A percentile compares a stretch with the other conserved stretches of the same genome.
These are phyloP conservation scores for Tarenaya hassleriana DNA, from an alignment of 345 rosid species.

Conservation along the genomic window DNA sequence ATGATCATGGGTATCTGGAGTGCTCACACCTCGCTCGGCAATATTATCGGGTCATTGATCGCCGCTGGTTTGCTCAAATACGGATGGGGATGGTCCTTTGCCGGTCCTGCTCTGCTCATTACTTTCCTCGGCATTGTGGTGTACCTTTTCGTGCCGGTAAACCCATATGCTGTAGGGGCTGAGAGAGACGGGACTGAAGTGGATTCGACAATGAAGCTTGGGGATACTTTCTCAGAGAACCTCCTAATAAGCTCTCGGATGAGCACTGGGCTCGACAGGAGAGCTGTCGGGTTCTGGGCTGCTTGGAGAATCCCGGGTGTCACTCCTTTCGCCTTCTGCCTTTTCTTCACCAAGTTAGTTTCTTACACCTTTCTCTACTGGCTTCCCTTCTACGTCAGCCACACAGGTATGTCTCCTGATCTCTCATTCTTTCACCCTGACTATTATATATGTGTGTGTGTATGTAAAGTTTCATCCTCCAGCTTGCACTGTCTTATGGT, in stretches of 20 bases:
- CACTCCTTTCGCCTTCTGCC: slow-evolving; percentile 88
- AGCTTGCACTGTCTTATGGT: too few species aligned
- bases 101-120: slow-evolving; percentile 67
- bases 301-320: slow-evolving; percentile 98
- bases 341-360: slow-evolving; percentile 89
- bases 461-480: too few species aligned
- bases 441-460: too few species aligned
- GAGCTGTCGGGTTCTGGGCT: slow-evolving; percentile 74
- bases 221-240: slow-evolving; percentile 52
- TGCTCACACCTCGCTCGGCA: slow-evolving; percentile 93
- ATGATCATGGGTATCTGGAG: slow-evolving; percentile 95
- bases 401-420: slow-evolving; percentile 47
- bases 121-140: slow-evolving; percentile 57
- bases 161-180: slow-evolving; percentile 65
- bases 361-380: slow-evolving; percentile 96
- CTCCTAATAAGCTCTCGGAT: slow-evolving; percentile 38
- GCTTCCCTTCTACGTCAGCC: slow-evolving; percentile 95
- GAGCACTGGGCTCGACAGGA: slow-evolving; percentile 31
- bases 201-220: slow-evolving; percentile 45
- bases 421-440: neutral
- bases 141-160: slow-evolving; percentile 64
- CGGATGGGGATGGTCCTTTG: slow-evolving; percentile 99
- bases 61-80: slow-evolving; percentile 63
- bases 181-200: slow-evolving; percentile 52
- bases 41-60: slow-evolving; percentile 73